Conservation (phyloP, 2,329 filamentous ascomycete species). For the Colletotrichum neosansevieriae region DNA sequence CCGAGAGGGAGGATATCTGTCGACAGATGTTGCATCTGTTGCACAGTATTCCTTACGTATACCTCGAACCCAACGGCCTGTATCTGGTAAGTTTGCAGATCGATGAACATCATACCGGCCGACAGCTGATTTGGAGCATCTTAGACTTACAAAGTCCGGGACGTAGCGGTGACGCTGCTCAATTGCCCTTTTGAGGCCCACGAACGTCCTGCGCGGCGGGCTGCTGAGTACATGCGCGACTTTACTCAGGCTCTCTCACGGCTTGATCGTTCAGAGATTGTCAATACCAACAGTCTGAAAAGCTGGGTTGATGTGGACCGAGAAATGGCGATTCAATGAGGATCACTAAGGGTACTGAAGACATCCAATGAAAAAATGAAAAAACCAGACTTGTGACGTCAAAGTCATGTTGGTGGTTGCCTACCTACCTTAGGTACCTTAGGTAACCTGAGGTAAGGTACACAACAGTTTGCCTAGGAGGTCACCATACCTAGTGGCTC, state of each 20-base stretch:
- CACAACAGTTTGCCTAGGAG: too few relatives aligned
- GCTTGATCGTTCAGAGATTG: slow-evolving; percentile 48
- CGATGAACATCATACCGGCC: background rate
- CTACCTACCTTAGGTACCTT: too few relatives aligned
- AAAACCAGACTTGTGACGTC: too few relatives aligned
- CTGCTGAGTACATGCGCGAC: slow-evolving; percentile 47
- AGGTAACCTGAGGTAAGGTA: too few relatives aligned
- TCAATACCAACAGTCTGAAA: slow-evolving; percentile 48
- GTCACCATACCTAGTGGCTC: too few relatives aligned
- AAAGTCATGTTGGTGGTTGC: too few relatives aligned
- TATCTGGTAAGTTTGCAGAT: slow-evolving; percentile 45
- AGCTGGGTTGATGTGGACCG: slow-evolving; percentile 48
- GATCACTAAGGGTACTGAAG: too few relatives aligned
- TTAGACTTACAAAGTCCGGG: slow-evolving; percentile 51
- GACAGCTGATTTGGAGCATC: background rate
- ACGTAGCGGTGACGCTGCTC: slow-evolving; percentile 50
- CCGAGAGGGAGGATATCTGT: slow-evolving; percentile 51
- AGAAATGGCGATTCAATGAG: background rate
- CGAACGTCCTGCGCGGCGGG: slow-evolving; percentile 44
- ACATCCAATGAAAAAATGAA: too few relatives aligned
- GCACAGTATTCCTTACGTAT: slow-evolving; percentile 47
- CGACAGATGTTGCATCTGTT: slow-evolving; percentile 52
- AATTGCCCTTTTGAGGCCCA: slow-evolving; percentile 49
- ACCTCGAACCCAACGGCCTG: slow-evolving; percentile 51
- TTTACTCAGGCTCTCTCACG: slow-evolving; percentile 46